Evolutionary conservation across 768 basidiomycete species (phyloP), one percentile per base, ranked within the genome.

Genomic region (Russula virescens): DNA sequence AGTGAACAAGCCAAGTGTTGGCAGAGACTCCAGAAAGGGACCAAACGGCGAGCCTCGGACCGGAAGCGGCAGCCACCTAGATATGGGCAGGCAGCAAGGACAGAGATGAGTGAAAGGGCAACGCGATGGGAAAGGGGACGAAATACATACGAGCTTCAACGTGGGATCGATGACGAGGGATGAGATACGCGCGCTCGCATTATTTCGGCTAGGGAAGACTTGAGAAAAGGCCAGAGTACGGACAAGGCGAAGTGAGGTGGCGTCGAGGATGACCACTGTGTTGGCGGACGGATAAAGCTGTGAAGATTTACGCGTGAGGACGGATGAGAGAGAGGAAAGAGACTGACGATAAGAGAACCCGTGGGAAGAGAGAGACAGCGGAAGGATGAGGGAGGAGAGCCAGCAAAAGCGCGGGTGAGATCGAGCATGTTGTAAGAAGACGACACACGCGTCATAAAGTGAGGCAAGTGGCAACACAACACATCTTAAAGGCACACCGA

Each of bases 201-300:
- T 75, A 10, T 73, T 73, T 14, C 77, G 69, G n/a, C 81, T 80
- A 6, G 91, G 89, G 70, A 91, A 93, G 7, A 86, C 88, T 71
- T 93, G 89, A 77, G 83, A 87, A 69, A 93, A 89, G 35, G 86
- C 83, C 25, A 94, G 82, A 50, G 88, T 82, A 62, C 87, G 85
- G 61, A 86, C 72, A 50, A 93, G 78, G 19, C 77, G 72, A 38
- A 92, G 82, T 18, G 77, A 79, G 60, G 76, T 80, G n/a, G 90
- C 87, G 77, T 91, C 77, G 68, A 89, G 81, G 48, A 92, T 75
- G 60, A 91, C 78, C 65, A 92, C 72, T 2, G 84, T 79, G 70
- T 89, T 84, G 42, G 83, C 84, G 19, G 87, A 88, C 6, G 87
- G 78, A 71, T 91, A 89, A 9, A 91, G 73, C 89, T 93, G 67